A percentile compares a stretch with the other conserved stretches of the same genome.
Evolutionary conservation across 2,329 filamentous ascomycete species (phyloP).

Genomic region (Xylariales sp.): DNA sequence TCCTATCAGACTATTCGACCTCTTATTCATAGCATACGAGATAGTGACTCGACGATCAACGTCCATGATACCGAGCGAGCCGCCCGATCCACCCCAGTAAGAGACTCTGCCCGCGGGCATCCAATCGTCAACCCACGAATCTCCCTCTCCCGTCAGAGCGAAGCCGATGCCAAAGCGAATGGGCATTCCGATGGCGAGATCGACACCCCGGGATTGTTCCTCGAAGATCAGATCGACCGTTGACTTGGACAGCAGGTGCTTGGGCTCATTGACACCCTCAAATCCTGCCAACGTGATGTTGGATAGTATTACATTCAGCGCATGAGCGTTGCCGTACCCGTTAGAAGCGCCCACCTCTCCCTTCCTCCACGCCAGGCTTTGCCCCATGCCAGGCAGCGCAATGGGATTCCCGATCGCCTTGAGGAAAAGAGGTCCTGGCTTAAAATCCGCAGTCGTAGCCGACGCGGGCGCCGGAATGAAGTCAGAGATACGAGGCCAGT

Average conservation of each 20-base stretch:
- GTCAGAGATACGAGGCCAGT: constrained; percentile 34
- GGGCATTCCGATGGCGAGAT: constrained; percentile 30
- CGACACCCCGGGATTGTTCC: constrained; percentile 35
- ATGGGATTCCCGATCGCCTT: constrained; percentile 25
- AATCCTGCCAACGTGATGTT: constrained; percentile 48
- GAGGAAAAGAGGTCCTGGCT: constrained; percentile 20
- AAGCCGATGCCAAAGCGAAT: constrained; percentile 39
- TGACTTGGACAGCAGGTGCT: constrained; percentile 30
- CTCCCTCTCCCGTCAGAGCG: constrained; percentile 26
- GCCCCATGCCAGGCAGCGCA: constrained; percentile 16
- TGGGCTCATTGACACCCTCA: constrained; percentile 9
- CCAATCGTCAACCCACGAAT: constrained; percentile 19
- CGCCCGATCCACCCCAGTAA: constrained; percentile 20
- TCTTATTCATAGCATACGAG: constrained; percentile 20
- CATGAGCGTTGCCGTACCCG: constrained; percentile 41
- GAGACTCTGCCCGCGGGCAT: constrained; percentile 27
- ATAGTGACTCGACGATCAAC: constrained; percentile 17
- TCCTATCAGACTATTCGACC: constrained; percentile 11
- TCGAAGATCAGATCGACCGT: constrained; percentile 41
- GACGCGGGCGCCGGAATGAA: constrained; percentile 23
- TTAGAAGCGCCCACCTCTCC: constrained; percentile 38
- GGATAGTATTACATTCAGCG: constrained; percentile 36
- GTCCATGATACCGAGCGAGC: constrained; percentile 21
- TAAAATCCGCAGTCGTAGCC: constrained; percentile 12
- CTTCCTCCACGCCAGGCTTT: constrained; percentile 29